These are phyloP conservation scores for Argentina anserina DNA, from an alignment of 306 rosid genomes.

Conservation along the genomic window DNA sequence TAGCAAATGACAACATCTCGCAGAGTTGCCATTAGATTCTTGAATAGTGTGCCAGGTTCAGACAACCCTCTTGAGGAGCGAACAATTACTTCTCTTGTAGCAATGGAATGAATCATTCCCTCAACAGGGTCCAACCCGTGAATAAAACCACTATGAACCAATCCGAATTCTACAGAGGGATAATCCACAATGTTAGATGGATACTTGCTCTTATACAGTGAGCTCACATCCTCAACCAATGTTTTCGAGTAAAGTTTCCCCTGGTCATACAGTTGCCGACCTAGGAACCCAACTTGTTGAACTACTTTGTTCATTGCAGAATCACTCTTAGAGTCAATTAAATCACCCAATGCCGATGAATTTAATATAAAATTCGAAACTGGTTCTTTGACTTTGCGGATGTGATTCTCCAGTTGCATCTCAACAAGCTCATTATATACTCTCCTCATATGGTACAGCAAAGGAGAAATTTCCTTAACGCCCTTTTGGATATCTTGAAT, in stretches of 20 bases:
- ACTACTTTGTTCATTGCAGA: slow-evolving; percentile 64
- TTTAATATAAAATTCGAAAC: slow-evolving; percentile 50
- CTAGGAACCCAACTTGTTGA: slow-evolving; percentile 90
- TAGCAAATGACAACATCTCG: slow-evolving; percentile 88
- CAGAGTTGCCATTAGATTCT: slow-evolving; percentile 92
- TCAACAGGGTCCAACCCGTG: slow-evolving; percentile 89
- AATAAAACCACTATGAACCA: slow-evolving; percentile 66
- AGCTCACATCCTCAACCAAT: slow-evolving; percentile 72
- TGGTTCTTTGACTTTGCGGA: slow-evolving; percentile 47
- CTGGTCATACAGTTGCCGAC: slow-evolving; percentile 70
- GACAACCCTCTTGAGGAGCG: slow-evolving; percentile 93
- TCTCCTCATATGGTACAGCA: slow-evolving; percentile 62
- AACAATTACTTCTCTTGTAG: slow-evolving; percentile 74
- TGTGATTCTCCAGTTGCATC: slow-evolving; percentile 61
- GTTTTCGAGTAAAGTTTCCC: slow-evolving; percentile 80
- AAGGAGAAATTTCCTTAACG: slow-evolving; percentile 46
- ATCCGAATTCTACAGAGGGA: slow-evolving; percentile 82
- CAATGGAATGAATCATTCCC: slow-evolving; percentile 84
- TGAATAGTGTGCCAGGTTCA: slow-evolving; percentile 91
- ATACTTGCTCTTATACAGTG: slow-evolving; percentile 51
- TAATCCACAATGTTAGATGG: slow-evolving; percentile 47
- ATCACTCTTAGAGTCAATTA: slow-evolving; percentile 76
- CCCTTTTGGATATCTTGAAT: slow-evolving; percentile 35
- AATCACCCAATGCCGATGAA: slow-evolving; percentile 61
- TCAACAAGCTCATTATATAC: slow-evolving; percentile 64